Evolutionary conservation across 1,284 basidiomycete genomes (phyloP).

Genomic region (Lentinula novae-zelandiae): DNA sequence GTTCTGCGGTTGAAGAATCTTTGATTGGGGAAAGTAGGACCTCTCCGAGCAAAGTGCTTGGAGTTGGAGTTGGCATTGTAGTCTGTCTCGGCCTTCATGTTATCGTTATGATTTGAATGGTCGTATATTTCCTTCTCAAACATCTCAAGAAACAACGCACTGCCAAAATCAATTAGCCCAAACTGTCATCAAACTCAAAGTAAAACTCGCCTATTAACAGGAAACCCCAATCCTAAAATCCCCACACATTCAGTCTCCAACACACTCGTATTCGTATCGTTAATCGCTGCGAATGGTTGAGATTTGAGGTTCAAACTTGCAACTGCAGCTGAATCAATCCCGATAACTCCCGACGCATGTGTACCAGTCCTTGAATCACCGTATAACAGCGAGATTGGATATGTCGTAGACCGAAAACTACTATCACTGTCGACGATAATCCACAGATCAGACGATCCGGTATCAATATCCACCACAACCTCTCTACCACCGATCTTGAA

Average conservation of each 20-base stretch:
- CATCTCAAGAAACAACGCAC: constrained; percentile 28
- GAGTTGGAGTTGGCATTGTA: no score
- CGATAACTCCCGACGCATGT: constrained; percentile 46
- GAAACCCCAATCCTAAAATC: constrained; percentile 59
- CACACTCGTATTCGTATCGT: constrained; percentile 50
- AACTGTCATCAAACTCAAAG: not conserved
- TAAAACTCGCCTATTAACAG: constrained; percentile 41
- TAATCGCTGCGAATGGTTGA: constrained; percentile 51
- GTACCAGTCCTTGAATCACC: constrained; percentile 55
- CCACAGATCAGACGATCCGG: constrained; percentile 59
- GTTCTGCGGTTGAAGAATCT: not conserved
- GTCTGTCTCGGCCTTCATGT: not conserved
- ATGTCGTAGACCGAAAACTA: constrained; percentile 33
- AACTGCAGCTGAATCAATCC: constrained; percentile 39
- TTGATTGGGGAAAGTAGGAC: no score
- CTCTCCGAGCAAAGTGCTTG: no score
- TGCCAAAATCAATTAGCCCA: constrained; percentile 5
- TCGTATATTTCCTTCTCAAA: constrained; percentile 15
- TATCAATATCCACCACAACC: constrained; percentile 44
- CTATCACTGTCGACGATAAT: constrained; percentile 49
- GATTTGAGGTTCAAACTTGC: constrained; percentile 33
- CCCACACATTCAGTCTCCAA: constrained; percentile 40
- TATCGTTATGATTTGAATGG: constrained; percentile 7
- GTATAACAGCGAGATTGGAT: constrained; percentile 41
- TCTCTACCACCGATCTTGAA: constrained; percentile 37